Evolutionary conservation across 805 yeast genomes (phyloP), one percentile per base, ranked within the genome.

Genomic region (Tanozyma kutaoensis): DNA sequence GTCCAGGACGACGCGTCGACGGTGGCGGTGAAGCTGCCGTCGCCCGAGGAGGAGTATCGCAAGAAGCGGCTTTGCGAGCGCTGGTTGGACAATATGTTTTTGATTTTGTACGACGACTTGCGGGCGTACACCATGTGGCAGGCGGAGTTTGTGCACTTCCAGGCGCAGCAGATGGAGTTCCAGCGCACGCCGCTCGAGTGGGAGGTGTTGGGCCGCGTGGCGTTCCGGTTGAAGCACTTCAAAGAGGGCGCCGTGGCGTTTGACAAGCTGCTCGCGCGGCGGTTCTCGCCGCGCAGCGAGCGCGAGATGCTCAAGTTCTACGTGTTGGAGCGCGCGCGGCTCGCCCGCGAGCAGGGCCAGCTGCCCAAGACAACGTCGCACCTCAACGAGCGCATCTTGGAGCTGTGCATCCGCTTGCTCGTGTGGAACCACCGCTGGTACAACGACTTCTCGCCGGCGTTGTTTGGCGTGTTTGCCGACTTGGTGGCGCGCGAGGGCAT

Each of bases 381-480:
- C 28, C 46, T 69, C 27, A 72, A 74, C 42, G 67, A 62, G 27
- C 60, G 64, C 35, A 70, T 82, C 9, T 58, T 86, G 32, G 84
- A 77, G 31, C 56, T 76, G 14, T 53, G 74, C 30, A 81, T 86
- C 20, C 79, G 78, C 42, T 57, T 91, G 28, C 57, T 77, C n/a
- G 93, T 91, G n/a, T 93, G 97, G 96, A 79, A 84, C 46, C 96
- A 86, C 51, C 71, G 98, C 45, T 91, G 98, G 98, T 93, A 88
- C 55, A 69, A 76, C 36, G 95, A 88, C 38, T 88, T 85, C 45
- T 75, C 93, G 7, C 80, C 93, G 13, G 58, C 59, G 25, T 57
- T 84, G 25, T 45, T 74, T n/a, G 46, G 55, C n/a, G 55, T 72
- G 0, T 52, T 85, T 32, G 55, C 69, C 13, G 67, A 63, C 28